These are phyloP conservation scores for Thymus quinquecostatus DNA, from an alignment of 257 asterid species.

Conservation along the genomic window DNA sequence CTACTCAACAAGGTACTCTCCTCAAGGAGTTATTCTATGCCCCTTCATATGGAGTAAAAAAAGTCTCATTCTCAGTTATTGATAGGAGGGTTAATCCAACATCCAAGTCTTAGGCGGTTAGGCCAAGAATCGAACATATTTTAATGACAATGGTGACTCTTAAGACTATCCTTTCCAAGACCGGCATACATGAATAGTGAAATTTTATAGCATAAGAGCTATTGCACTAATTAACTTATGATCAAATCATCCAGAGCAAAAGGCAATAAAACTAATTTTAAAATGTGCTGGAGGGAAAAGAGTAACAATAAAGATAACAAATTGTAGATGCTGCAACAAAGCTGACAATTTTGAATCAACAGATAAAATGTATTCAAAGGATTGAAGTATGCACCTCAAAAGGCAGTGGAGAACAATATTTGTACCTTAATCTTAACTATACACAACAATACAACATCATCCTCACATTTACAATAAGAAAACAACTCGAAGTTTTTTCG, in stretches of 20 bases:
- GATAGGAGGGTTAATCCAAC: constrained; percentile 6
- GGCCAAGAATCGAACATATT: constrained; percentile 1
- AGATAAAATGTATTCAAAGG: not conserved
- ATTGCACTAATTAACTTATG: too few species aligned
- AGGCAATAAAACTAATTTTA: constrained; percentile 15
- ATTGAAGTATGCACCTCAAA: not conserved
- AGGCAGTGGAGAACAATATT: not conserved
- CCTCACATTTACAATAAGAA: not conserved
- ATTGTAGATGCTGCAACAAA: not conserved
- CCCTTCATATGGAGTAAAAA: not conserved
- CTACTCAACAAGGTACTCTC: constrained; percentile 2
- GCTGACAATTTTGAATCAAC: not conserved
- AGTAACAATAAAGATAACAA: not conserved
- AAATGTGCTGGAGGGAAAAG: not conserved
- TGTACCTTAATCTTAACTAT: not conserved
- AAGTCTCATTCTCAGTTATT: not conserved
- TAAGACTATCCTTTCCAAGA: constrained; percentile 10
- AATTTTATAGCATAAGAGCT: not conserved
- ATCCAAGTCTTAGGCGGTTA: not conserved
- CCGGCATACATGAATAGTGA: not conserved
- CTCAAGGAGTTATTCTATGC: not conserved
- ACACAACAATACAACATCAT: not conserved
- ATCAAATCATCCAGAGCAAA: not conserved
- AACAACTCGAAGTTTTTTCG: not conserved
- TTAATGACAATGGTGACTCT: constrained; percentile 10